Base-by-base conservation (phyloP, 2,329 filamentous ascomycete species). In the Penicillium paneum region DNA sequence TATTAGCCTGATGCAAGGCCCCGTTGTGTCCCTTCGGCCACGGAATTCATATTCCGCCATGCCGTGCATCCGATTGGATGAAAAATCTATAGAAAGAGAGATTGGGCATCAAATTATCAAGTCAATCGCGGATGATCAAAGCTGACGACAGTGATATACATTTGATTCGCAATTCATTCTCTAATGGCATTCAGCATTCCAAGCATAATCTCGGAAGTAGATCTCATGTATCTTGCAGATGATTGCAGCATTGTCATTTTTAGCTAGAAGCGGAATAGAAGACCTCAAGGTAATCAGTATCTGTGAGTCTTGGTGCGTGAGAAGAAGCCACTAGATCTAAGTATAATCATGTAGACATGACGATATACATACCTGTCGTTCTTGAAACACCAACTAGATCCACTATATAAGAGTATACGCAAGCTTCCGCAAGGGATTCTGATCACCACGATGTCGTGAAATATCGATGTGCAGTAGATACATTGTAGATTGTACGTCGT, bases 391-490 rank as follows among this genome's bases (percentile, higher is more conserved):
- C 15, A 32, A 31, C 6, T 21, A 43, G 17, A 44, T 32, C 28
- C 17, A 21, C 41, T 15, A 17, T 11, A 21, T 24, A 34, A 42
- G 17, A 21, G 51, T 54, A 52, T 47, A 52, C 60, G 56, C 56
- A 60, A 57, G 41, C 52, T 11, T 55, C 54, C 39, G 54, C 56
- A 62, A 62, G 58, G 56, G 54, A 52, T 31, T 26, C 21, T 3
- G 32, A 51, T 8, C 24, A 42, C 17, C n/a, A 44, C 29, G 21
- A 38, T 34, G 36, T 28, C 32, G 21, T 41, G 21, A 47, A 34
- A 38, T 49, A 55, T 8, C 5, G 13, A 32, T 59, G 43, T 32
- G 28, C 17, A 32, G 17, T 17, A 31, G 28, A 17, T 44, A 19
- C 41, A 12, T 44, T 31, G 28, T 21, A 26, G 7, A 12, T 32